Base-by-base conservation (phyloP, 441 rosid genomes). In the Pelargonium myrrhifolium region DNA sequence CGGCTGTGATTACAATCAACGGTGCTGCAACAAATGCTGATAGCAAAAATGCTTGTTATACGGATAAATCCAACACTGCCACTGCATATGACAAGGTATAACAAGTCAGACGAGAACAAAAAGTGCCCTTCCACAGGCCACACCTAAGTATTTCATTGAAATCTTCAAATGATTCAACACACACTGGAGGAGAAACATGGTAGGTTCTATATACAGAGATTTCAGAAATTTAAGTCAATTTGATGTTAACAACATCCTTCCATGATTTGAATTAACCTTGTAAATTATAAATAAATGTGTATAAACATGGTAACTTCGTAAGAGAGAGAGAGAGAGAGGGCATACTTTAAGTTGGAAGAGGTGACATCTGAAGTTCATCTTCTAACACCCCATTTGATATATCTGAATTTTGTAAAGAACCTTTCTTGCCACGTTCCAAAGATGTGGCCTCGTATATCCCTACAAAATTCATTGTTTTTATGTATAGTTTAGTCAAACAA, bases 371-470 rank as follows among this genome's bases (percentile, higher is more conserved):
- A 62, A 74, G 68, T 75, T 84, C 81, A 55, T 87, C 89, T 62
- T 79, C 88, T 62, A 85, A 64, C 20, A 85, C 65, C 69, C 80
- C 87, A 4, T 82, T 76, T 28, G 87, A 51, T 67, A 68, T 79
- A 78, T 85, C 85, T 28, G 82, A 68, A 65, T 84, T 84, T 61
- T 78, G 68, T 43, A 81, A 65, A 63, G 88, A 66, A 71, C 85
- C 95, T 78, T 83, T 89, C 68, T 77, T 81, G 67, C 78, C 53
- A 55, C 83, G 88, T 39, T 86, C 96, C 78, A 93, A 76, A 74
- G 95, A 76, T 55, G 99, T 86, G 5, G 95, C 96, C 67, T 89
- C 90, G 42, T 79, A 82, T 79, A 90, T 90, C 65, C 99, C 92
- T 89, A 40, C 64, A 80, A 60, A 69, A 70, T 68, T 66, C 24